Evolutionary conservation across 495 filamentous ascomycete species (phyloP), one percentile per base, ranked within the genome.

Genomic region (Lindgomyces ingoldianus): DNA sequence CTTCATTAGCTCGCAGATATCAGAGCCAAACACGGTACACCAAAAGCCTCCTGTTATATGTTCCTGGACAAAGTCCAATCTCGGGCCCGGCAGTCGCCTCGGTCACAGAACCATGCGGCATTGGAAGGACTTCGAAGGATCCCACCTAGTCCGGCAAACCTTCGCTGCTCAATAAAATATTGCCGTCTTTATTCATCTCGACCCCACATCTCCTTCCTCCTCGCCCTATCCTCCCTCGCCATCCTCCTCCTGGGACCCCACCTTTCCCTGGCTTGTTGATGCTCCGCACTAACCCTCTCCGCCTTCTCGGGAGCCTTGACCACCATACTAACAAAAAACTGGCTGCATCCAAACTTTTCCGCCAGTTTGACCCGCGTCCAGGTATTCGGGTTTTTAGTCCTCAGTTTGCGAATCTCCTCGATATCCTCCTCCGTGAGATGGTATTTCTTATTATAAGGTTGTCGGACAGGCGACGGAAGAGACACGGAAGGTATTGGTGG

Each of bases 361-460:
- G 91, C 89, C 60, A 96, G 77, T 71, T 77, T 82, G 57, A 74
- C 77, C 57, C 89, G 82, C 65, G 86, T 91, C 91, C 91, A 94
- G 42, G 72, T 80, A 61, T 82, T 78, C 0, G 90, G 89, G 74
- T 96, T 88, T 54, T 74, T 74, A 24, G 73, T 70, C 58, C 90
- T 84, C 70, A 96, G 81, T 59, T 73, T 72, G 56, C 89, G 84
- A 69, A 97, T 94, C 80, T 95, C 89, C 51, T 81, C 84, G 47
- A 98, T 84, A 67, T 98, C 85, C 59, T 81, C 80, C 26, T 74
- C 75, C 6, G 80, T 89, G 50, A 98, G 78, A 78, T 96, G 89
- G 74, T 96, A 93, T 69, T 82, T 87, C 65, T 86, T 86, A 72
- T 84, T 75, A n/a, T 79, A 73, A 12, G 68, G 63, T 47, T 76